These are phyloP conservation scores for Heliamphora exappendiculata DNA, from an alignment of 148 eudicot species.

Conservation along the genomic window DNA sequence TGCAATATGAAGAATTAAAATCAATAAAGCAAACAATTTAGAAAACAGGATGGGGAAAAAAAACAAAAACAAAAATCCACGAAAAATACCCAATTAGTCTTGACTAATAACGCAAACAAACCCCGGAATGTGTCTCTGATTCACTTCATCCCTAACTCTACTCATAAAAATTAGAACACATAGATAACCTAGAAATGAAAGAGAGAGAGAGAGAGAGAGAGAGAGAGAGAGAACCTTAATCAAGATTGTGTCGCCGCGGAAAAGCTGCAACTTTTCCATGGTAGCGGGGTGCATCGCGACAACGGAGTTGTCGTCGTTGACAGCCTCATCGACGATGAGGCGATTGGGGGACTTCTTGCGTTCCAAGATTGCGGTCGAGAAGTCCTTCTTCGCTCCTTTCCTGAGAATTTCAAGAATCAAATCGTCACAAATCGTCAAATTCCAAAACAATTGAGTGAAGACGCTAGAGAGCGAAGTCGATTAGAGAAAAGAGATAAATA, in stretches of 20 bases:
- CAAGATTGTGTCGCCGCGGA: constrained; percentile 76
- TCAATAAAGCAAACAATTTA: no score
- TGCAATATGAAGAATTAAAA: no score
- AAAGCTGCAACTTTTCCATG: constrained; percentile 85
- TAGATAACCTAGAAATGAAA: no score
- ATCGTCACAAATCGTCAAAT: not conserved
- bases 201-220: not conserved
- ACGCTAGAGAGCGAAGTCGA: not conserved
- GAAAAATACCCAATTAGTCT: not conserved
- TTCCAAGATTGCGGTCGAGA: constrained; percentile 79
- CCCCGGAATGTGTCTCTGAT: not conserved
- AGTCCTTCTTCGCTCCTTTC: constrained; percentile 68
- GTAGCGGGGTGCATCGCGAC: constrained; percentile 70
- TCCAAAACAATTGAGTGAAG: not conserved
- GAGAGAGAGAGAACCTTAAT: constrained; percentile 45
- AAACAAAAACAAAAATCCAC: no score
- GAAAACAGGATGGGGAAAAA: no score
- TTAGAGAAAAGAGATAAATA: not conserved
- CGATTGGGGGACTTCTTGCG: constrained; percentile 74
- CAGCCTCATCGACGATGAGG: constrained; percentile 75
- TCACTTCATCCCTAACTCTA: not conserved
- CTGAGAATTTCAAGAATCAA: constrained; percentile 20
- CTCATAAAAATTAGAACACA: not conserved
- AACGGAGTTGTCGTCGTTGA: constrained; percentile 79
- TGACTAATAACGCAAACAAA: not conserved